Conservation (phyloP, 768 basidiomycete species). For the Cystoderma amianthinum region DNA sequence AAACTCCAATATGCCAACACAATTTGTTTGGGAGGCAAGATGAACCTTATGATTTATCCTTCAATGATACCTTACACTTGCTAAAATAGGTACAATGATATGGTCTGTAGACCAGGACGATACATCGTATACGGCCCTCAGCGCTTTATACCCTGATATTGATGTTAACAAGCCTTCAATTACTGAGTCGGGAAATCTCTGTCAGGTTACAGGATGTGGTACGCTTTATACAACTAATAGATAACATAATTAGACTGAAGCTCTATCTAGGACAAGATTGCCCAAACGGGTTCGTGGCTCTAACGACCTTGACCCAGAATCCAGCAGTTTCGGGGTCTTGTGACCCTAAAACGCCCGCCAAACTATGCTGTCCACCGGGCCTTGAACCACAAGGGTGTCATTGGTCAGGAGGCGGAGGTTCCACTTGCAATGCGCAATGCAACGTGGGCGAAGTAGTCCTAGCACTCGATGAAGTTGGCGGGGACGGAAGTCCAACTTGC, state of each 20-base stretch:
- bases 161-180: conserved; percentile 11
- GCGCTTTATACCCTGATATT: conserved; percentile 6
- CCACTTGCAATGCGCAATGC: conserved; percentile 13
- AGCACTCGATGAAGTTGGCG: conserved; percentile 12
- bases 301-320: conserved; percentile 11
- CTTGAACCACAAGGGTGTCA: conserved; percentile 11
- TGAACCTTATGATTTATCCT: background rate
- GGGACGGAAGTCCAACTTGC: conserved; percentile 11
- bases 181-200: conserved; percentile 8
- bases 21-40: conserved; percentile 1
- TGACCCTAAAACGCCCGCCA: conserved; percentile 8
- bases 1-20: background rate
- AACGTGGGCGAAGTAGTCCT: conserved; percentile 13
- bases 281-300: conserved; percentile 9
- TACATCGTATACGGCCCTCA: conserved; percentile 5
- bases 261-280: too few species aligned
- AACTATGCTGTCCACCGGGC: conserved; percentile 13
- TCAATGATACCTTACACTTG: background rate
- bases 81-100: conserved; percentile 1
- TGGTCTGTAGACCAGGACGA: conserved; percentile 8
- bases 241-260: too few species aligned
- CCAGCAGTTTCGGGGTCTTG: conserved; percentile 8
- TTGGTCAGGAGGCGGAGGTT: conserved; percentile 14
- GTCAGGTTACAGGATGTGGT: conserved; percentile 3
- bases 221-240: background rate